Conservation (phyloP, 2,329 filamentous ascomycete species). For the Ophiostoma tasmaniense region DNA sequence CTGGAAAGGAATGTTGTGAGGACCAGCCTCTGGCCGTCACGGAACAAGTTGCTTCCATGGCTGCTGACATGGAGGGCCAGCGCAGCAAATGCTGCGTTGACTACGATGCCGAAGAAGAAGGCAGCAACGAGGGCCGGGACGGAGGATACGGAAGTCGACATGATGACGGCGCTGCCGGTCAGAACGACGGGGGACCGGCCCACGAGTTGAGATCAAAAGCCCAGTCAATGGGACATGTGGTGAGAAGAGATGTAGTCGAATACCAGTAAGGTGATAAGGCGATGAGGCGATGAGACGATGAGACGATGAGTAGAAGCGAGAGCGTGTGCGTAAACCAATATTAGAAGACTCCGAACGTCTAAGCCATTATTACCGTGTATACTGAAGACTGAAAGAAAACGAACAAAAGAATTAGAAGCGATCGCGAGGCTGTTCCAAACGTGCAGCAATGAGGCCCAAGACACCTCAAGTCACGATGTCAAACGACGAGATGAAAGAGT, state of each 20-base stretch:
- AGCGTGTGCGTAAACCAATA: neutral
- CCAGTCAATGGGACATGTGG: conserved; percentile 41
- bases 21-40: conserved; percentile 56
- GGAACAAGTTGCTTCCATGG: conserved; percentile 41
- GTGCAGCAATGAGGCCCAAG: conserved; percentile 19
- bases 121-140: conserved; percentile 44
- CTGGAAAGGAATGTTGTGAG: conserved; percentile 47
- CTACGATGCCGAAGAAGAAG: conserved; percentile 48
- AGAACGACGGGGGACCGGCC: conserved; percentile 22
- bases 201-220: conserved; percentile 27
- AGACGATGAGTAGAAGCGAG: conserved; percentile 5
- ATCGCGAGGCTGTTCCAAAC: conserved; percentile 21
- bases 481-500: conserved; percentile 10
- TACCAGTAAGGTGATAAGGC: conserved; percentile 1
- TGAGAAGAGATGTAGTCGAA: conserved; percentile 9
- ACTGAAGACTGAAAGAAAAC: neutral
- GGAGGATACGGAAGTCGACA: conserved; percentile 38
- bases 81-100: conserved; percentile 42
- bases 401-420: neutral
- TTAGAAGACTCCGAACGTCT: neutral
- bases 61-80: conserved; percentile 39
- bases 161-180: conserved; percentile 29
- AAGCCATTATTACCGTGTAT: neutral
- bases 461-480: conserved; percentile 6
- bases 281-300: conserved; percentile 3